Evolutionary conservation across 225 moss, liverwort and hornwort species (phyloP), one percentile per base, ranked within the genome.

Genomic region (Pseudisothecium myosuroides): DNA sequence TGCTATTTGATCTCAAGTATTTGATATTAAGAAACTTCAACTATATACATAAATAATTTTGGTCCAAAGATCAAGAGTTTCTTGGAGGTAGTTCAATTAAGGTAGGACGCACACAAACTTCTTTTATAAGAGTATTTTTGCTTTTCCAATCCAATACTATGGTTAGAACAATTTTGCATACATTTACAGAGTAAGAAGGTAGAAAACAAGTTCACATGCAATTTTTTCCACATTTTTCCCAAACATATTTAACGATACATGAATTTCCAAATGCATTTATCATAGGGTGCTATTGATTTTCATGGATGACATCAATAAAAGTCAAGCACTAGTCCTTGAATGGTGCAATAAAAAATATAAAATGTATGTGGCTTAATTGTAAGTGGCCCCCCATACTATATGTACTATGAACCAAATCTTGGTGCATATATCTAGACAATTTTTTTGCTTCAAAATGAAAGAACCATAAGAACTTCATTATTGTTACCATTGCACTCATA

Each of bases 131-230:
- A 69, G 24, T 0, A 14, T 24, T 69, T 68, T 67, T 6, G 16
- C 6, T 67, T n/a, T 39, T 1, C n/a, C 7, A n/a, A 4, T 41
- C 14, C 41, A 26, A 41, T 0, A 41, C 0, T 26, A 0, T 5
- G 4, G 71, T 41, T 5, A 5, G 1, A 71, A 0, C 7, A 39
- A 39, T 69, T 69, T 66, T 69, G 13, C 13, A 4, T 0, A 7
- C 39, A 69, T 23, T 41, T 41, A 15, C 0, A 71, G 0, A 39
- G 14, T 39, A 14, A 14, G 4, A 69, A 39, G 8, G 39, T 7
- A 14, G 9, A 5, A 71, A 71, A 1, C 3, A 1, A 43, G 1
- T 28, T 16, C 1, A 28, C 0, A 43, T 28, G 43, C 3, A 72
- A 72, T 27, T 16, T 54, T 54, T 52, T 54, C 49, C 49, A 49